Conservation (phyloP, 352 stramenopile genomes). For the Phytophthora brassicae region DNA sequence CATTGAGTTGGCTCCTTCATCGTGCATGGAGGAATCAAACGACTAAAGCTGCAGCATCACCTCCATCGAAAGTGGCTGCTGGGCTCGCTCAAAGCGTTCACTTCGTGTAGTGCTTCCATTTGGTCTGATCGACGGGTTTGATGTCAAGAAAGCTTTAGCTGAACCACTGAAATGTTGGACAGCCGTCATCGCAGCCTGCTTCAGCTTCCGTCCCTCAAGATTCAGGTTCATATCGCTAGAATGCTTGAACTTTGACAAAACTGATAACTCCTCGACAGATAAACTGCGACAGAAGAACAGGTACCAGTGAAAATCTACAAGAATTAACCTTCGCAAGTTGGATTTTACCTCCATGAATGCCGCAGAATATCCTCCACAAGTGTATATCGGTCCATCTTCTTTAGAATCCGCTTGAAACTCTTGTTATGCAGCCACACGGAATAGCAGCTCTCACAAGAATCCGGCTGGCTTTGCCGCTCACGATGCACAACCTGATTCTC, state of each 20-base stretch:
- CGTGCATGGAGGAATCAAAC: conserved; percentile 29
- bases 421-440: conserved; percentile 61
- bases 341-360: conserved; percentile 54
- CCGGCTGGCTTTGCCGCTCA: conserved; percentile 41
- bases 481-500: conserved; percentile 59
- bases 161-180: conserved; percentile 38
- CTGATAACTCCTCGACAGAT: conserved; percentile 41
- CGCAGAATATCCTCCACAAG: conserved; percentile 59
- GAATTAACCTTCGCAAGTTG: not conserved
- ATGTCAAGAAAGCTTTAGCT: conserved; percentile 2
- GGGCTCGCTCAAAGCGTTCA: conserved; percentile 21
- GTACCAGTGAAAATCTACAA: not conserved
- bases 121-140: not conserved
- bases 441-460: conserved; percentile 60
- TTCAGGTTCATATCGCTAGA: conserved; percentile 59
- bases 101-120: conserved; percentile 1
- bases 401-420: conserved; percentile 67
- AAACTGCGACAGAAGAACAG: conserved; percentile 24
- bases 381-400: conserved; percentile 71
- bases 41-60: conserved; percentile 35
- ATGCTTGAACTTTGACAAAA: conserved; percentile 68
- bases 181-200: conserved; percentile 52
- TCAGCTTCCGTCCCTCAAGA: conserved; percentile 59
- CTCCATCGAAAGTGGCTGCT: conserved; percentile 34
- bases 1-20: conserved; percentile 10